These are phyloP conservation scores for Aspergillus sergii DNA, from an alignment of 2,329 filamentous ascomycete genomes.

Conservation along the genomic window DNA sequence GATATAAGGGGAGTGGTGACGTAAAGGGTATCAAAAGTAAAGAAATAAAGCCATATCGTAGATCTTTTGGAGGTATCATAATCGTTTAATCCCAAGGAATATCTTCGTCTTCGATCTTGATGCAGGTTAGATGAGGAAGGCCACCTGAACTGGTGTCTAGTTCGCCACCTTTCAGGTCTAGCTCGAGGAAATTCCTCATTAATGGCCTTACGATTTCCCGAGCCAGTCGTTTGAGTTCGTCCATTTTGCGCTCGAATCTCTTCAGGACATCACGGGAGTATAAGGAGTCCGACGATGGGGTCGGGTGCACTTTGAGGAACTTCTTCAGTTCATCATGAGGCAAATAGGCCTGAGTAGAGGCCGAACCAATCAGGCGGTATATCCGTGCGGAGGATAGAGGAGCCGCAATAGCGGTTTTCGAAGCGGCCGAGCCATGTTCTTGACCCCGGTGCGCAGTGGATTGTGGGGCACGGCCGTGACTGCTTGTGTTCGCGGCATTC, in stretches of 20 bases:
- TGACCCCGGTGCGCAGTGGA: constrained; percentile 13
- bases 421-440: constrained; percentile 20
- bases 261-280: constrained; percentile 86
- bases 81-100: constrained; percentile 59
- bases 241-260: constrained; percentile 81
- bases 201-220: constrained; percentile 80
- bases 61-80: constrained; percentile 9
- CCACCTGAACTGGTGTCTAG: constrained; percentile 41
- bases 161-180: constrained; percentile 62
- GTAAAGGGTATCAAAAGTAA: constrained; percentile 17
- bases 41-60: constrained; percentile 9
- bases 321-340: constrained; percentile 85
- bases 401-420: constrained; percentile 24
- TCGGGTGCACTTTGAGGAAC: constrained; percentile 79
- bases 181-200: constrained; percentile 81
- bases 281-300: constrained; percentile 57
- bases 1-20: background rate
- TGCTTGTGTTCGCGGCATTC: constrained; percentile 10
- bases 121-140: constrained; percentile 67
- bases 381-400: constrained; percentile 61
- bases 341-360: constrained; percentile 67
- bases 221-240: constrained; percentile 84
- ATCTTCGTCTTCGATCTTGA: constrained; percentile 62
- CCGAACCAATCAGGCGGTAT: constrained; percentile 74
- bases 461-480: constrained; percentile 13